Conservation (phyloP, 345 rosid species). For the Microcos paniculata region DNA sequence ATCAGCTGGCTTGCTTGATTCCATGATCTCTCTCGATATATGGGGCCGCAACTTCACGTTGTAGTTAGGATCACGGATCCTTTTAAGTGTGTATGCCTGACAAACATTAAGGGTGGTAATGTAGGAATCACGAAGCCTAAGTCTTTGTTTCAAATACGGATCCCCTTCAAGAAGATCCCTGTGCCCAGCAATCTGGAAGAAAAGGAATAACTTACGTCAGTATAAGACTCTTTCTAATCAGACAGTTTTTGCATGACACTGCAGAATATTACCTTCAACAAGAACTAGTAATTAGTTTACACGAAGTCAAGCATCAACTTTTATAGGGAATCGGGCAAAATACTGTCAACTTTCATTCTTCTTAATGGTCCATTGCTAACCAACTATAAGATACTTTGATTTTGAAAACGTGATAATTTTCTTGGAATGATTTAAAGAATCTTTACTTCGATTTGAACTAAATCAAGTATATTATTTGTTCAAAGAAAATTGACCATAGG, state of each 20-base stretch:
- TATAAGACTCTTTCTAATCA: neutral
- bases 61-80: constrained; percentile 84
- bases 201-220: neutral
- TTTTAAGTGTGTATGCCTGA: constrained; percentile 94
- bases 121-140: constrained; percentile 87
- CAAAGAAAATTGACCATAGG: neutral
- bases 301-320: neutral
- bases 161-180: constrained; percentile 95
- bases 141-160: constrained; percentile 92
- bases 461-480: neutral
- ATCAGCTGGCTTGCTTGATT: constrained; percentile 66
- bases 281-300: neutral
- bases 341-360: neutral
- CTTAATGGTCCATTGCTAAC: neutral
- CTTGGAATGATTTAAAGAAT: neutral
- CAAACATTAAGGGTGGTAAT: constrained; percentile 93
- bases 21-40: constrained; percentile 75
- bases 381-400: neutral
- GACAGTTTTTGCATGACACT: neutral
- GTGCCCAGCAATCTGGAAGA: constrained; percentile 84
- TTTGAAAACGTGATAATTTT: neutral
- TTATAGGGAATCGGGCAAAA: neutral
- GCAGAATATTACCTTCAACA: neutral
- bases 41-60: constrained; percentile 73
- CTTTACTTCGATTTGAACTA: neutral